Evolutionary conservation across 1,284 basidiomycete genomes (phyloP), one percentile per base, ranked within the genome.

Genomic region (Albatrellus sp.): DNA sequence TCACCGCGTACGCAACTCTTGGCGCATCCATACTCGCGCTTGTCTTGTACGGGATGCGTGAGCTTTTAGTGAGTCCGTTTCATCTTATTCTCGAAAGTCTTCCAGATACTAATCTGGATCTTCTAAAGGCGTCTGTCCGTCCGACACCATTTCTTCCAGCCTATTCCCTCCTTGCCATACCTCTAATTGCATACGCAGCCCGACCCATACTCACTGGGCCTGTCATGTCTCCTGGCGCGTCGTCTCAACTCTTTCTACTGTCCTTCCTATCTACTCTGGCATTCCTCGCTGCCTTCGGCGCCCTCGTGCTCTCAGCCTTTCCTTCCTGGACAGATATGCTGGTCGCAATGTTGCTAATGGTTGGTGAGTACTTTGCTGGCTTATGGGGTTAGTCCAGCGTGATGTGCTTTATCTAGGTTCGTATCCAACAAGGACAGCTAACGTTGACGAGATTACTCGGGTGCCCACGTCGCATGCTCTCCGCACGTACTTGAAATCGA

Each of bases 401-500:
- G 12, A 12, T 45, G 19, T 19, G 29, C 13, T 30, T 29, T 29
- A 41, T 16, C 11, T 44, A 82, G 83, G 78, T 29, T 71, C 76
- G 63, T 73, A 73, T 50, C 75, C 75, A 2, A 62, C 65, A 37
- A 66, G 60, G 50, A 56, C 65, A 34, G 69, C 73, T 46, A 54
- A 65, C 6, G 57, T 71, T 35, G 58, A 67, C 11, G 62, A 63
- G 12, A 60, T 69, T 3, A 67, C 74, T 12, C 72, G 72, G 42
- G 74, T 72, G 10, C 72, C 80, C 3, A 67, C 71, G 17, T 70
- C 72, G 29, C 73, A 75, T 40, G 60, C 80, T n/a, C 58, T 74
- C 53, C 73, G 78, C 46, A 75, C 81, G 13, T 89, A 92, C 60
- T 62, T 98, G 44, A 88, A 90, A 57, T 84, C 87, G 8, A 91